Evolutionary conservation across 192 early-diverging fungal species (phyloP).

Genomic region (Backusella sp.): DNA sequence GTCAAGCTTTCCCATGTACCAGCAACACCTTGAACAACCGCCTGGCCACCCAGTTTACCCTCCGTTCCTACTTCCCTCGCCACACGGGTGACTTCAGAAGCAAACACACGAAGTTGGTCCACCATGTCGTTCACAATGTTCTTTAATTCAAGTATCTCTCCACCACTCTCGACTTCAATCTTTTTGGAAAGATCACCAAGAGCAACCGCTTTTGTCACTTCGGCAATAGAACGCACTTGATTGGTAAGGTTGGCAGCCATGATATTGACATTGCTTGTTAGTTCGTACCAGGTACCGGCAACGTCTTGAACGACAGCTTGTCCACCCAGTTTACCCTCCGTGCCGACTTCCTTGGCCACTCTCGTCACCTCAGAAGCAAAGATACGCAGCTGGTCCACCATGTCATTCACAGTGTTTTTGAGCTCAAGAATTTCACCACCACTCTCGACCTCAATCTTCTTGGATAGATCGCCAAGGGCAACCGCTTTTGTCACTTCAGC

Average conservation of each 20-base stretch:
- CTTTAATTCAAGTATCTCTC: conserved; percentile 70
- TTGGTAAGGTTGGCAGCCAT: conserved; percentile 66
- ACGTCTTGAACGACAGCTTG: conserved; percentile 58
- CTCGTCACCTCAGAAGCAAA: conserved; percentile 63
- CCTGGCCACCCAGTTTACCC: conserved; percentile 53
- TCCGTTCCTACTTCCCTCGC: conserved; percentile 53
- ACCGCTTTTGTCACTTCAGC: no score
- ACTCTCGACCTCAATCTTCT: no score
- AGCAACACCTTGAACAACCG: conserved; percentile 47
- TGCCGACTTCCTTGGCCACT: conserved; percentile 63
- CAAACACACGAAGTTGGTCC: conserved; percentile 58
- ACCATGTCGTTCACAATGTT: conserved; percentile 73
- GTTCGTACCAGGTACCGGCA: conserved; percentile 67
- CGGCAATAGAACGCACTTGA: conserved; percentile 71
- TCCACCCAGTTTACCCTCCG: conserved; percentile 53
- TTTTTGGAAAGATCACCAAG: conserved; percentile 62
- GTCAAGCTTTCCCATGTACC: conserved; percentile 67
- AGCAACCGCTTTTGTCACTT: conserved; percentile 62
- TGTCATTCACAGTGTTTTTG: no score
- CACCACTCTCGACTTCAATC: conserved; percentile 59
- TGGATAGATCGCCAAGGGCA: no score
- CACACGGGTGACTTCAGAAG: conserved; percentile 55
- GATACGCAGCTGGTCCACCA: neutral
- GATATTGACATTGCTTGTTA: conserved; percentile 64
- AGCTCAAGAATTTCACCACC: no score